Percentiles rank a stretch among this genome's conserved stretches.
These are phyloP conservation scores for Mantamonas sphyraenae DNA, from an alignment of 78 protist genomes.

Conservation along the genomic window DNA sequence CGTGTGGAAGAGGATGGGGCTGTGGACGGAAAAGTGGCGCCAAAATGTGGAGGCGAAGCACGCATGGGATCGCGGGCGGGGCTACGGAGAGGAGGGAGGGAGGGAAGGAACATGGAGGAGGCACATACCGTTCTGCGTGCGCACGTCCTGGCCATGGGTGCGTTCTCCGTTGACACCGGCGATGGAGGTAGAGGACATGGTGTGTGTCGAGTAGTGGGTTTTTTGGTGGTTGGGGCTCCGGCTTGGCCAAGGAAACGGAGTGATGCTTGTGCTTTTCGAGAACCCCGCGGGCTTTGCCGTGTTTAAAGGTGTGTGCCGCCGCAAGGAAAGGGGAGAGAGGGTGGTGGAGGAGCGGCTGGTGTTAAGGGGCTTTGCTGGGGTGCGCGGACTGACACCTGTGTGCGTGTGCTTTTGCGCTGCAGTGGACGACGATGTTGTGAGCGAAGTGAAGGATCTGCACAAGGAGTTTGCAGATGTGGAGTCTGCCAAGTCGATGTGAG, in stretches of 20 bases:
- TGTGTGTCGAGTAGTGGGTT: no score
- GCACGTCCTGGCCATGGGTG: conserved; percentile 66
- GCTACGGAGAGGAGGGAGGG: not conserved
- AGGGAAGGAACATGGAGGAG: no score
- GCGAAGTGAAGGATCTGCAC: not conserved
- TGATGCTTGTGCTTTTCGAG: conserved; percentile 42
- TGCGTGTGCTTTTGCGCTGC: not conserved
- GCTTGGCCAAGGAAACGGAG: no score
- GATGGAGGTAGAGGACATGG: no score
- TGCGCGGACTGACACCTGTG: not conserved
- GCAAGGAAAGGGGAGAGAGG: no score
- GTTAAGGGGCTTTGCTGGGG: no score
- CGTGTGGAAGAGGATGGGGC: not conserved
- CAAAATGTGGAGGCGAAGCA: not conserved
- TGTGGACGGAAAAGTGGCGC: not conserved
- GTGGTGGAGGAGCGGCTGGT: no score
- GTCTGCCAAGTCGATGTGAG: conserved; percentile 22
- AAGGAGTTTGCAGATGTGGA: conserved; percentile 7
- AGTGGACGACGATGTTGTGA: not conserved
- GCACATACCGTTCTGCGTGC: conserved; percentile 74
- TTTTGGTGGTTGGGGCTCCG: no score
- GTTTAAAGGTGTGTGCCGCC: conserved; percentile 77
- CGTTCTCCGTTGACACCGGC: conserved; percentile 57
- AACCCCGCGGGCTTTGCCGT: conserved; percentile 81
- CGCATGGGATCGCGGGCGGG: not conserved